Evolutionary conservation across 2,329 filamentous ascomycete species (phyloP).

Genomic region (Colletotrichum sublineola): DNA sequence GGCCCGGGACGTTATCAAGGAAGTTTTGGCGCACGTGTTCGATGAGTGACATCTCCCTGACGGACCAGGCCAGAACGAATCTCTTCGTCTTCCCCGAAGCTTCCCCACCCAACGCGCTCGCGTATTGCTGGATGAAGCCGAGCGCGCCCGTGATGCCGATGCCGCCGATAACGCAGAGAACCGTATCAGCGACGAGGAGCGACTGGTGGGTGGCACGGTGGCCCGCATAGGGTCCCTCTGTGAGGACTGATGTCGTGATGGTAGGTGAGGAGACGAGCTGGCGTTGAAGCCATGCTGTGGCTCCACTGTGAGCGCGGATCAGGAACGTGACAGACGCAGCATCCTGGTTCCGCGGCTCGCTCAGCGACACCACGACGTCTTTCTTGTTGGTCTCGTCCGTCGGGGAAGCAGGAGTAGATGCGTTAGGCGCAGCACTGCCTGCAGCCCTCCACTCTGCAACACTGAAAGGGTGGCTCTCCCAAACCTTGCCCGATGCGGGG

Average conservation of each 20-base stretch:
- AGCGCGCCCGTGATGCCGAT: conserved; percentile 51
- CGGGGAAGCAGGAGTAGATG: not conserved
- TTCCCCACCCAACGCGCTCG: not conserved
- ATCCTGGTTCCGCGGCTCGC: not conserved
- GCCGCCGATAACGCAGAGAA: conserved; percentile 51
- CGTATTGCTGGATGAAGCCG: conserved; percentile 44
- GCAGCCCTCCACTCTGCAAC: conserved; percentile 8
- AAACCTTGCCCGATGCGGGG: conserved; percentile 50
- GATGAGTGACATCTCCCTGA: conserved; percentile 43
- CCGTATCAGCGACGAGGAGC: conserved; percentile 44
- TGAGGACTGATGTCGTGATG: conserved; percentile 6
- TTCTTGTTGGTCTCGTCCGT: not conserved
- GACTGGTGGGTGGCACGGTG: conserved; percentile 13
- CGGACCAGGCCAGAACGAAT: conserved; percentile 47
- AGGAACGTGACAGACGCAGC: conserved; percentile 20
- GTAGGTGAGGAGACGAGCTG: conserved; percentile 4
- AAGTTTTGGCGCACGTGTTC: conserved; percentile 34
- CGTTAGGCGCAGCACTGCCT: not conserved
- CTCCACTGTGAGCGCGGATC: conserved; percentile 11
- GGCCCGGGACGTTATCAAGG: conserved; percentile 9
- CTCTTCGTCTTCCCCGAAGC: conserved; percentile 7
- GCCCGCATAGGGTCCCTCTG: conserved; percentile 16
- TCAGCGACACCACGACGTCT: not conserved
- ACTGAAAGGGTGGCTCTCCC: conserved; percentile 55
- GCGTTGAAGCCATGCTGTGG: conserved; percentile 4